These are phyloP conservation scores for Cryphonectria japonica DNA, from an alignment of 2,329 filamentous ascomycete species.

Conservation along the genomic window DNA sequence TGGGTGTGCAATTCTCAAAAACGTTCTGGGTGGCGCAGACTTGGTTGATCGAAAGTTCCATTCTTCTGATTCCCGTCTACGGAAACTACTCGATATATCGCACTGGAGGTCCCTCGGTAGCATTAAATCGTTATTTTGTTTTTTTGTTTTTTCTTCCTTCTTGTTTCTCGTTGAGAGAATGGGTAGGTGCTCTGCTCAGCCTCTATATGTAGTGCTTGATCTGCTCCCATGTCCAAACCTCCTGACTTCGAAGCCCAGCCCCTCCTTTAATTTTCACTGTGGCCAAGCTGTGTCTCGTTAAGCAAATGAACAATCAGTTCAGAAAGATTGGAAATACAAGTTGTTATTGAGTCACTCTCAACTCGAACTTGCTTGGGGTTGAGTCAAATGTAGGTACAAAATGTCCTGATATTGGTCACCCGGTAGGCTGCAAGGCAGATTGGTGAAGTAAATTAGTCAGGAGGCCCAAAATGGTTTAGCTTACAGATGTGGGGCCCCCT, in stretches of 20 bases:
- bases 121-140: slow-evolving; percentile 28
- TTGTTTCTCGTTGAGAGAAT: not conserved
- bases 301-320: not conserved
- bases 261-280: not conserved
- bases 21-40: slow-evolving; percentile 24
- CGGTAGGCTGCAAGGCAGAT: slow-evolving; percentile 12
- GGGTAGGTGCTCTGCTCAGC: not conserved
- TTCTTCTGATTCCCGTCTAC: slow-evolving; percentile 19
- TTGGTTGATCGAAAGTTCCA: slow-evolving; percentile 15
- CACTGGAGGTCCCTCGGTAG: slow-evolving; percentile 26
- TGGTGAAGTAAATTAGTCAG: slow-evolving; percentile 7
- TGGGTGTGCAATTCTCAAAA: slow-evolving; percentile 16
- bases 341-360: not conserved
- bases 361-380: not conserved
- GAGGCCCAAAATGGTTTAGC: not conserved
- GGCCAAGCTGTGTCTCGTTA: not conserved
- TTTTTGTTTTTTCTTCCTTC: too few species aligned
- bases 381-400: not conserved
- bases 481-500: not conserved
- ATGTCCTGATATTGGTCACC: not conserved
- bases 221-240: not conserved
- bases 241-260: not conserved
- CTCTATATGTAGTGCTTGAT: not conserved
- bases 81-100: slow-evolving; percentile 23
- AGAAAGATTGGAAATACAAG: slow-evolving; percentile 1